These are phyloP conservation scores for Rhodotorula sp. DNA, from an alignment of 1,284 basidiomycete genomes.

Conservation along the genomic window DNA sequence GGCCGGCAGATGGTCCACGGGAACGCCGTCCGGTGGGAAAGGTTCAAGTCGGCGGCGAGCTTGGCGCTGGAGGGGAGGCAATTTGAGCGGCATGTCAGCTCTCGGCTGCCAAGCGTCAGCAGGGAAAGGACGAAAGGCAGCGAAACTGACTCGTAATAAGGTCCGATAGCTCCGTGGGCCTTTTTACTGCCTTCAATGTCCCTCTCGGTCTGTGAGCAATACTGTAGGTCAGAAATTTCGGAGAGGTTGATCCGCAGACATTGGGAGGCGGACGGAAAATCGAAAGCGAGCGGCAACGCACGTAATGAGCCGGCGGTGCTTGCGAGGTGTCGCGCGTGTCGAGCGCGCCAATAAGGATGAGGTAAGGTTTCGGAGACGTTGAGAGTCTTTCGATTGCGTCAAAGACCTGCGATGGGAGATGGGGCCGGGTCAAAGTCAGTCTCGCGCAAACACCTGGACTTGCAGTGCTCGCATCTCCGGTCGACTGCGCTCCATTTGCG, in stretches of 20 bases:
- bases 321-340: constrained; percentile 60
- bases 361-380: constrained; percentile 52
- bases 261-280: too few relatives aligned
- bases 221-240: neutral
- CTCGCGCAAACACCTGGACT: neutral
- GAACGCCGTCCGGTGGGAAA: constrained; percentile 60
- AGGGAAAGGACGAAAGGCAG: neutral
- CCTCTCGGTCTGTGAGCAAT: constrained; percentile 52
- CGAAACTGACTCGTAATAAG: constrained; percentile 36
- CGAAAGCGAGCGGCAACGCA: constrained; percentile 45
- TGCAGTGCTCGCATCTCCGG: neutral
- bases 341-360: constrained; percentile 66
- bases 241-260: neutral
- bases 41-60: constrained; percentile 67
- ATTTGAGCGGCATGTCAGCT: neutral
- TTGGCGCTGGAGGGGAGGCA: constrained; percentile 55
- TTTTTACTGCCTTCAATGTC: constrained; percentile 56
- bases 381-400: constrained; percentile 63
- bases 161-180: constrained; percentile 51
- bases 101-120: neutral
- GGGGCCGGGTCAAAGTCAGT: neutral
- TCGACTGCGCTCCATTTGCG: neutral
- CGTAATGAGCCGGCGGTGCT: constrained; percentile 59
- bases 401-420: constrained; percentile 48
- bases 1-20: constrained; percentile 71